Percentiles rank a stretch among this genome's conserved stretches.
Evolutionary conservation across 148 eudicot species (phyloP).

Genomic region (Rheum nobile): DNA sequence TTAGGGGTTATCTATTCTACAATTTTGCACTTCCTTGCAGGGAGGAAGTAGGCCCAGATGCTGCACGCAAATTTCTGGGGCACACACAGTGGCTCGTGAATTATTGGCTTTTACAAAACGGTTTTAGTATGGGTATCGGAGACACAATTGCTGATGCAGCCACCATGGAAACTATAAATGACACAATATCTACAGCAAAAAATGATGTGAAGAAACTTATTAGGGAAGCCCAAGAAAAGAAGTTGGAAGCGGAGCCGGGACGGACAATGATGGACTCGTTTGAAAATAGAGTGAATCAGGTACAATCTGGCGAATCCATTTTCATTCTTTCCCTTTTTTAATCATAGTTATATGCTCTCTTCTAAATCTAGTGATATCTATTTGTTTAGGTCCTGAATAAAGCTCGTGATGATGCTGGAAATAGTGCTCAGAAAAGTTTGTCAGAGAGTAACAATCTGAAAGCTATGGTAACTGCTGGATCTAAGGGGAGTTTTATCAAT

Average conservation of each 20-base stretch:
- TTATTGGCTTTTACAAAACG: constrained; percentile 92
- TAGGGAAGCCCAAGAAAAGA: constrained; percentile 61
- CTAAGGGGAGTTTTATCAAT: constrained; percentile 98
- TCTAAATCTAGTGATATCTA: neutral
- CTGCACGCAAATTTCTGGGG: constrained; percentile 96
- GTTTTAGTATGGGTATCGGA: constrained; percentile 95
- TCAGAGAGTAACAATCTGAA: constrained; percentile 94
- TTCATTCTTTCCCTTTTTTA: neutral
- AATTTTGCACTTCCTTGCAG: constrained; percentile 18
- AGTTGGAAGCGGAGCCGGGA: constrained; percentile 95
- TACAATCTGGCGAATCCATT: constrained; percentile 9
- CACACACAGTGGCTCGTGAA: constrained; percentile 99
- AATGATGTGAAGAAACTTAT: constrained; percentile 85
- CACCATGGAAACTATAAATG: constrained; percentile 88
- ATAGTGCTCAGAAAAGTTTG: constrained; percentile 90
- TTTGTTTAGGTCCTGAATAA: constrained; percentile 77
- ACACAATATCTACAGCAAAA: constrained; percentile 87
- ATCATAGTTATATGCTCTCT: neutral
- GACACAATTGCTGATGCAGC: constrained; percentile 98
- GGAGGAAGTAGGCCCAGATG: constrained; percentile 99
- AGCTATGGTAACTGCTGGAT: constrained; percentile 99
- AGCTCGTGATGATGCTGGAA: constrained; percentile 99
- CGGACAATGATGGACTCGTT: constrained; percentile 99
- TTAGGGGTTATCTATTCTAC: neutral
- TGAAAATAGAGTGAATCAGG: constrained; percentile 98